Evolutionary conservation across 2,329 filamentous ascomycete species (phyloP), one percentile per base, ranked within the genome.

Genomic region (Trichophyton schoenleinii): DNA sequence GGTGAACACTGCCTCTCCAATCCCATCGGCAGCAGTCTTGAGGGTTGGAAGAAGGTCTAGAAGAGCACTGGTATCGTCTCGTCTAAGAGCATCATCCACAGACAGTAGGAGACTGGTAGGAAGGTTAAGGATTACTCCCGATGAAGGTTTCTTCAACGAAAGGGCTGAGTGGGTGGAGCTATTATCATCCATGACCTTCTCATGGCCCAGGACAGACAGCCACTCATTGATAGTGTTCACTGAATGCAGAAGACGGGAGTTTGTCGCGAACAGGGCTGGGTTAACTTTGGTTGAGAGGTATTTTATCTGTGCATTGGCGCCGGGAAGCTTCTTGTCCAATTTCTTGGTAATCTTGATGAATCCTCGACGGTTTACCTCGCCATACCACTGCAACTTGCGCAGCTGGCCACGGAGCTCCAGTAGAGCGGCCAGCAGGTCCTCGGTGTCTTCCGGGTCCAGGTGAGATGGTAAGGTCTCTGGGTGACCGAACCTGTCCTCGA

Each of bases 291-390:
- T 90, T 46, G 88, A 85, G 63, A 99, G 81, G 70, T 97, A 99
- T 62, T 86, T 84, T 71, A 89, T 86, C 77, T 96, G 91, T 0
- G 89, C 87, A 58, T 86, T 82, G 2, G 85, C 83, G 53, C 83
- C 81, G 0, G 87, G 81, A 2, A 96, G 83, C 77, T 95, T 96
- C 78, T 99, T 99, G 76, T 99, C 94, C 53, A 96, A 79, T 76
- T 99, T 99, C 79, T 99, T 99, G 59, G 94, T 96, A 73, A 99
- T 99, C 78, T 99, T 99, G 73, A 95, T 84, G 70, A 99, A 99
- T 1, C 94, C 94, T 65, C 89, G 83, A 59, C 91, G 84, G 73
- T 99, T 99, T 69, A 97, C 92, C 75, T 97, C 92, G 58, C 91
- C 92, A 72, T 97, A 99, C 91, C 91, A 97, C 73, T 95, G 89